These are phyloP conservation scores for Massariosphaeria phaeospora DNA, from an alignment of 495 filamentous ascomycete genomes.

Conservation along the genomic window DNA sequence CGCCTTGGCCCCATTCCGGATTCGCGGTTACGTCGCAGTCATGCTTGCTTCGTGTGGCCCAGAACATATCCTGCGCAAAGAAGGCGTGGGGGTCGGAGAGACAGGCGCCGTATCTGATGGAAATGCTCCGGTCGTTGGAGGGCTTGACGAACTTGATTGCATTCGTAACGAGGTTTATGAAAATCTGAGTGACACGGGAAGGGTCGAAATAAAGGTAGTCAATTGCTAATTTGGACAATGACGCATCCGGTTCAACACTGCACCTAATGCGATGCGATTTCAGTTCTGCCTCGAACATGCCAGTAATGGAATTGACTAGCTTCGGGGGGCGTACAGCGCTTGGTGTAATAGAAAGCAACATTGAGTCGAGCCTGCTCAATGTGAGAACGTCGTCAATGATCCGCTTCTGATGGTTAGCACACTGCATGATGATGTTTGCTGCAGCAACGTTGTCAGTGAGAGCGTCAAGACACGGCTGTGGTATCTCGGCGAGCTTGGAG, in stretches of 20 bases:
- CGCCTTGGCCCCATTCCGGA: slow-evolving; percentile 27
- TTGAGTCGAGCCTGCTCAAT: slow-evolving; percentile 37
- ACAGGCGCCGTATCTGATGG: slow-evolving; percentile 29
- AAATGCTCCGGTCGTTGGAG: slow-evolving; percentile 31
- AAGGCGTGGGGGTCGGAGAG: slow-evolving; percentile 45
- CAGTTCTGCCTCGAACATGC: slow-evolving; percentile 39
- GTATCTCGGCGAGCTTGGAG: slow-evolving; percentile 1
- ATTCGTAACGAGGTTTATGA: slow-evolving; percentile 41
- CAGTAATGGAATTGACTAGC: slow-evolving; percentile 23
- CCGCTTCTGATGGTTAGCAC: slow-evolving; percentile 36
- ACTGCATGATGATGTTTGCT: slow-evolving; percentile 35
- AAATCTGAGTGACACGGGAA: slow-evolving; percentile 34
- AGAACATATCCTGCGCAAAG: slow-evolving; percentile 39
- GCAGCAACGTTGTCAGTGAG: slow-evolving; percentile 27
- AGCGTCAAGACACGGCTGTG: slow-evolving; percentile 20
- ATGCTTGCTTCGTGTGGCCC: slow-evolving; percentile 34
- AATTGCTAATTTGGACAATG: slow-evolving; percentile 24
- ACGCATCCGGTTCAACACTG: slow-evolving; percentile 23
- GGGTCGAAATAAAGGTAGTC: slow-evolving; percentile 36
- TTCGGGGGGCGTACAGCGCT: slow-evolving; percentile 25
- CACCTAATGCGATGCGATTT: slow-evolving; percentile 29
- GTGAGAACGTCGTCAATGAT: slow-evolving; percentile 41
- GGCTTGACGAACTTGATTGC: slow-evolving; percentile 39
- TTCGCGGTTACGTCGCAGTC: slow-evolving; percentile 46
- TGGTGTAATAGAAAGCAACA: slow-evolving; percentile 33